phyloP scores from a whole-genome alignment of 2,329 filamentous ascomycete genomes.

The Hypoxylon sp. region DNA sequence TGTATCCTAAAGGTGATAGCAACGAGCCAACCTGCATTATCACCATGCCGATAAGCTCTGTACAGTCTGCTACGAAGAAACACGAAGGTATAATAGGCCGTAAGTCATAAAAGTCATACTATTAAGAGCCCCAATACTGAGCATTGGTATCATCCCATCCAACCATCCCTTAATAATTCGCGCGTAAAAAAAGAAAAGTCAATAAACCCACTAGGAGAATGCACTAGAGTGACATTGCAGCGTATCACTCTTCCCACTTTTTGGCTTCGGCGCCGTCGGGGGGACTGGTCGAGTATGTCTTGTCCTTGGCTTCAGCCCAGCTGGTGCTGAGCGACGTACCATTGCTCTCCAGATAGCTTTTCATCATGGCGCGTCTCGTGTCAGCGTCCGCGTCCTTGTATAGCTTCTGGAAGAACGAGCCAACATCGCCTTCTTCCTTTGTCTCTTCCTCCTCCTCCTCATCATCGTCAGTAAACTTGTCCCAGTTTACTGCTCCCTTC shows the following conservation, averaged over 20 bases:
- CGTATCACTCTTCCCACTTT: slow-evolving; percentile 62
- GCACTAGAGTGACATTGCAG: not conserved
- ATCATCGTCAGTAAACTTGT: slow-evolving; percentile 69
- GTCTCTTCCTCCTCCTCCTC: slow-evolving; percentile 63
- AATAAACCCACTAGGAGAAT: too few species aligned
- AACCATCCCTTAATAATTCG: slow-evolving; percentile 18
- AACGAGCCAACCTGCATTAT: not conserved
- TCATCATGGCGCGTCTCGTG: slow-evolving; percentile 93
- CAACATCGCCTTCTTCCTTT: slow-evolving; percentile 69
- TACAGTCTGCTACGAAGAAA: too few species aligned
- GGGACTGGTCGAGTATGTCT: slow-evolving; percentile 74
- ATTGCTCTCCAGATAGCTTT: slow-evolving; percentile 93
- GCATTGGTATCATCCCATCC: slow-evolving; percentile 29
- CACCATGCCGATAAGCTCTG: not conserved
- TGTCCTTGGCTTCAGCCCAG: slow-evolving; percentile 81
- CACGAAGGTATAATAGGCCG: too few species aligned
- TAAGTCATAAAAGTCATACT: slow-evolving; percentile 13
- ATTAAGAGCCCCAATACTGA: slow-evolving; percentile 13
- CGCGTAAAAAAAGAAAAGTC: slow-evolving; percentile 3
- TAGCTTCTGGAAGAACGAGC: slow-evolving; percentile 89
- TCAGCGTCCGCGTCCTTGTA: slow-evolving; percentile 81
- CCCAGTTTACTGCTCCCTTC: slow-evolving; percentile 89
- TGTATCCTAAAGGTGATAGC: slow-evolving; percentile 10
- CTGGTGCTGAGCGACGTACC: slow-evolving; percentile 92
- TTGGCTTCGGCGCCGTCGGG: slow-evolving; percentile 82